Base-by-base conservation (phyloP, 2,329 filamentous ascomycete genomes). In the Colletotrichum cordylinicola region DNA sequence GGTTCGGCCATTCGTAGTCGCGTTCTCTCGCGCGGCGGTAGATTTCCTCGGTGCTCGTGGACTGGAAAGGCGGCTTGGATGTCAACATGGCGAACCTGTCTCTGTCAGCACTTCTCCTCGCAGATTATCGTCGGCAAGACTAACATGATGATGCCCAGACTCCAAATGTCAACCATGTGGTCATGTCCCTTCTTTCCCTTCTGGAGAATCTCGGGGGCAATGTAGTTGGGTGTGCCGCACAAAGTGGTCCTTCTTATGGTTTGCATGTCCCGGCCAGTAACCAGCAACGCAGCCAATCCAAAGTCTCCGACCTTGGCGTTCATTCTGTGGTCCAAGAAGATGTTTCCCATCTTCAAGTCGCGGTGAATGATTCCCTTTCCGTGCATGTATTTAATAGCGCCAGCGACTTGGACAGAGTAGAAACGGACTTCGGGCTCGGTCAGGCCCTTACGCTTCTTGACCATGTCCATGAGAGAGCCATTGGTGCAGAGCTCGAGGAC, bases 301-400 rank as follows among this genome's bases (percentile, higher is more conserved):
- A 99, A 99, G 84, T 99, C 97, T 60, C 97, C 97, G 80, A 99
- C 95, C 84, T 99, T 99, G 80, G 98, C 94, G 82, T 99, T 98
- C 96, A 99, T 98, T 79, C 96, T 90, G 70, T 92, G 92, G 84
- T 99, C 97, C 68, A 99, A 89, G 81, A 99, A 99, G 79, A 99
- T 93, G 83, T 99, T 99, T 65, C 97, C 98, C 89, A 98, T 98
- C 86, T 99, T 99, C 80, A 99, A 86, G 85, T 99, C 97, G 66
- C 97, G 93, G 85, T 99, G 97, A 66, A 98, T 98, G 77, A 99
- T 98, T 78, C 96, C 97, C 83, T 98, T 94, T 81, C 93, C 93
- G 84, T 99, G 98, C 88, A 99, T 94, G 83, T 99, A 99, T 85
- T 98, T 98, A 85, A 99, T 96, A 48, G 97, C 97, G 43, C 97